Evolutionary conservation across 1,139 yeast species (phyloP).

Genomic region (Taphrina populina): DNA sequence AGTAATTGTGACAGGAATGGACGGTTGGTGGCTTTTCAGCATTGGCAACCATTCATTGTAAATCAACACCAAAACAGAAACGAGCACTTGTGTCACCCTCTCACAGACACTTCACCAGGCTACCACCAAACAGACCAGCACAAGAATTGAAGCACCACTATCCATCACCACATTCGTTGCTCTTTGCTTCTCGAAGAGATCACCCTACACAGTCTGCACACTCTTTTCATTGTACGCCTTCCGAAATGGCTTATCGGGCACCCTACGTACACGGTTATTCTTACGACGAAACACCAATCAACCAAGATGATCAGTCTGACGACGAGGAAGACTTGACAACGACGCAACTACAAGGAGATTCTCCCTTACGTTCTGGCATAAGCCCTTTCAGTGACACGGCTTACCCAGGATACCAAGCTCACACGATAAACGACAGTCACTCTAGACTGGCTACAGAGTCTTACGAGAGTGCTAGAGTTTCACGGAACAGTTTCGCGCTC

Average conservation of each 20-base stretch:
- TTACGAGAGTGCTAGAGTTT: background rate
- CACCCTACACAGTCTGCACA: no score
- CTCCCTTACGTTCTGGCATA: slow-evolving; percentile 15
- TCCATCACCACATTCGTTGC: no score
- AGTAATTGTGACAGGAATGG: no score
- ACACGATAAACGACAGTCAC: background rate
- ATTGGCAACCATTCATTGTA: no score
- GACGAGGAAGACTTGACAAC: slow-evolving; percentile 18
- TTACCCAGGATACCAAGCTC: slow-evolving; percentile 19
- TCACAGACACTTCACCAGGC: no score
- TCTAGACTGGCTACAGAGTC: background rate
- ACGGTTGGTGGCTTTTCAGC: no score
- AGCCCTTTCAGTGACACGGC: slow-evolving; percentile 17
- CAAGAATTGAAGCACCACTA: no score
- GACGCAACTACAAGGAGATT: background rate
- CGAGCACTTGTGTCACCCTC: background rate
- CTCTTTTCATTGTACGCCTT: no score
- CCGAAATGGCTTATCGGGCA: slow-evolving; percentile 15
- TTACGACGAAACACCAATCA: slow-evolving; percentile 24
- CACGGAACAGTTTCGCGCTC: background rate
- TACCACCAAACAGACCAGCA: no score
- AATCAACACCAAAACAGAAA: background rate
- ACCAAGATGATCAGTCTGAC: slow-evolving; percentile 21
- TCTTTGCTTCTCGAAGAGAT: no score
- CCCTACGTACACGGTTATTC: slow-evolving; percentile 21